Evolutionary conservation across 116 monocot genomes (phyloP).

Genomic region (Posidonia oceanica): DNA sequence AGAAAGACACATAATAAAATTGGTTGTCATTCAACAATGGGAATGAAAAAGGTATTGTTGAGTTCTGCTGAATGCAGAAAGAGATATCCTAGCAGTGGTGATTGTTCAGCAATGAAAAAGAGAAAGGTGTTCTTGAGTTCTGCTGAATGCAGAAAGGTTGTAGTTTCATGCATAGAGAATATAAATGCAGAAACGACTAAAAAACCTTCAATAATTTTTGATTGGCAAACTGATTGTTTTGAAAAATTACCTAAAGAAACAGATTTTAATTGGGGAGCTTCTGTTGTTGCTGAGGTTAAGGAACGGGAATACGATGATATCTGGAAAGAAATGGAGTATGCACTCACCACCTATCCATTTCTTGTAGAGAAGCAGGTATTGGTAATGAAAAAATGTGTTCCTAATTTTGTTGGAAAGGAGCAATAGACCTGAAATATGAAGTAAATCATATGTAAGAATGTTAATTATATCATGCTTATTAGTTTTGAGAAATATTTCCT

Average conservation of each 20-base stretch:
- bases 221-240: conserved; percentile 1
- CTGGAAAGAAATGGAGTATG: conserved; percentile 72
- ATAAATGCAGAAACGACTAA: conserved; percentile 22
- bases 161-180: conserved; percentile 30
- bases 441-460: too few relatives aligned
- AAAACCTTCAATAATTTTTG: neutral
- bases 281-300: conserved; percentile 6
- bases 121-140: too few relatives aligned
- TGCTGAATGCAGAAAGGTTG: conserved; percentile 3
- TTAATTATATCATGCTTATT: too few relatives aligned
- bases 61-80: conserved; percentile 26
- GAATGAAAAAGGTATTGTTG: neutral
- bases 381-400: neutral
- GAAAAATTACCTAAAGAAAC: conserved; percentile 10
- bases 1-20: neutral
- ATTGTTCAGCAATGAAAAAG: too few relatives aligned
- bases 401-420: too few relatives aligned
- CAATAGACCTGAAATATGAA: too few relatives aligned
- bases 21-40: conserved; percentile 6
- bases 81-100: too few relatives aligned
- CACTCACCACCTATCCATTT: conserved; percentile 30
- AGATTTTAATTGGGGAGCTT: conserved; percentile 40
- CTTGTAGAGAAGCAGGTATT: conserved; percentile 53
- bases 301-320: conserved; percentile 44
- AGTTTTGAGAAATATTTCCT: too few relatives aligned